phyloP scores from a whole-genome alignment of 2,329 filamentous ascomycete species.

The Periconia macrospinosa region DNA sequence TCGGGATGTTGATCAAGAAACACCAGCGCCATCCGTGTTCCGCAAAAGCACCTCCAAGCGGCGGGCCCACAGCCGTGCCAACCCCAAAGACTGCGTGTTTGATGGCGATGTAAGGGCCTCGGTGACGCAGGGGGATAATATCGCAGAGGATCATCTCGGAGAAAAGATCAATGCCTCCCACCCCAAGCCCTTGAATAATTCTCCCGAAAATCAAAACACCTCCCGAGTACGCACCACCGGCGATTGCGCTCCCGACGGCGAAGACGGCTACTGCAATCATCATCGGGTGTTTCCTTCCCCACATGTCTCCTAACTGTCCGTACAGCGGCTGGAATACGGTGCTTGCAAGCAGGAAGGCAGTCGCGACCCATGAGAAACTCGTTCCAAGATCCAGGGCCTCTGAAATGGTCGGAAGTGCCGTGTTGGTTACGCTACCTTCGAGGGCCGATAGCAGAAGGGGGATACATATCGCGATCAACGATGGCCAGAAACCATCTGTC shows the following conservation, averaged over 20 bases:
- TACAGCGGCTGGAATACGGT: constrained; percentile 55
- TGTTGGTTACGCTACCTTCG: constrained; percentile 45
- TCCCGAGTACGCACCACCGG: constrained; percentile 50
- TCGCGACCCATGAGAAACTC: constrained; percentile 23
- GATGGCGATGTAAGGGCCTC: constrained; percentile 46
- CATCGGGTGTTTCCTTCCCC: constrained; percentile 50
- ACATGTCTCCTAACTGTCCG: constrained; percentile 57
- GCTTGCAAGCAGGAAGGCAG: constrained; percentile 29
- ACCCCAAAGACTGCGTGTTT: constrained; percentile 29
- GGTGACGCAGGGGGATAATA: constrained; percentile 51
- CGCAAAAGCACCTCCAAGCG: constrained; percentile 36
- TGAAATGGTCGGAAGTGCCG: constrained; percentile 46
- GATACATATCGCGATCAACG: constrained; percentile 32
- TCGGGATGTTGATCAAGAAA: constrained; percentile 45
- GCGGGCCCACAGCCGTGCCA: constrained; percentile 32
- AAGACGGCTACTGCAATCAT: constrained; percentile 50
- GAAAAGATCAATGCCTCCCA: constrained; percentile 51
- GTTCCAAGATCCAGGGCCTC: constrained; percentile 25
- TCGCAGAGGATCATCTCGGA: constrained; percentile 55
- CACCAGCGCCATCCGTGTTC: constrained; percentile 50
- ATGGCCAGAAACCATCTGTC: constrained; percentile 31
- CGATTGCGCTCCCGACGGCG: constrained; percentile 56
- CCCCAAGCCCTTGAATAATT: constrained; percentile 57
- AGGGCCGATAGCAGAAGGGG: constrained; percentile 38
- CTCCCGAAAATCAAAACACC: constrained; percentile 58